Percentiles rank a stretch among this genome's conserved stretches.
phyloP scores from a whole-genome alignment of 805 yeast species.

The Candida multigemmis region DNA sequence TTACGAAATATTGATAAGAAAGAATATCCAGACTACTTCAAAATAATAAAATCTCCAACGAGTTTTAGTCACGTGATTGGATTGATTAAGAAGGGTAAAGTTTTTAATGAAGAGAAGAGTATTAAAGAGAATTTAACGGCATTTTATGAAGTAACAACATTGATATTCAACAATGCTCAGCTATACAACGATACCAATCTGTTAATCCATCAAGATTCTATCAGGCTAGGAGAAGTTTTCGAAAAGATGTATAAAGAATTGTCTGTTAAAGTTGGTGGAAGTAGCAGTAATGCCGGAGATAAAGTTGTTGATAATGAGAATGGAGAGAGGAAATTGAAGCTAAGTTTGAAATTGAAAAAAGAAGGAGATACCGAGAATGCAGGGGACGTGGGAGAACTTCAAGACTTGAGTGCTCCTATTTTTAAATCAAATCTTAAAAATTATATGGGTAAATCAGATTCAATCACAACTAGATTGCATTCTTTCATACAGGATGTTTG shows the following conservation, averaged over 20 bases:
- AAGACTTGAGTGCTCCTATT: too few species aligned
- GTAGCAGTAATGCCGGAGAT: slow-evolving; percentile 3
- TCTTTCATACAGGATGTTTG: slow-evolving; percentile 28
- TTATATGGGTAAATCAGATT: slow-evolving; percentile 20
- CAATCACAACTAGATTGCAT: slow-evolving; percentile 16
- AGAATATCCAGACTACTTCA: slow-evolving; percentile 75
- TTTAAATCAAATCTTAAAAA: slow-evolving; percentile 8
- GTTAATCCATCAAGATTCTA: slow-evolving; percentile 64
- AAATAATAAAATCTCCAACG: slow-evolving; percentile 64
- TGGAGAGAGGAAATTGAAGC: slow-evolving; percentile 1
- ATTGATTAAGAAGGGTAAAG: too few species aligned
- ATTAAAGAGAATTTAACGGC: slow-evolving; percentile 41
- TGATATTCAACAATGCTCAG: slow-evolving; percentile 74
- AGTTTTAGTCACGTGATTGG: too few species aligned
- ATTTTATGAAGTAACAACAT: slow-evolving; percentile 48
- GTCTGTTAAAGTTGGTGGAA: slow-evolving; percentile 9
- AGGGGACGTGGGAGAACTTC: too few species aligned
- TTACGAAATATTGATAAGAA: slow-evolving; percentile 62
- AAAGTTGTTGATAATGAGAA: slow-evolving; percentile 6
- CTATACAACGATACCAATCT: slow-evolving; percentile 68
- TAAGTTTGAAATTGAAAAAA: slow-evolving; percentile 2
- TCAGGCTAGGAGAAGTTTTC: slow-evolving; percentile 46
- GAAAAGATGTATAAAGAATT: slow-evolving; percentile 27
- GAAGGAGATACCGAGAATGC: slow-evolving; percentile 2
- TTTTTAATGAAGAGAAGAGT: slow-evolving; percentile 32